Evolutionary conservation across 345 rosid genomes (phyloP).

Genomic region (Linum lewisii): DNA sequence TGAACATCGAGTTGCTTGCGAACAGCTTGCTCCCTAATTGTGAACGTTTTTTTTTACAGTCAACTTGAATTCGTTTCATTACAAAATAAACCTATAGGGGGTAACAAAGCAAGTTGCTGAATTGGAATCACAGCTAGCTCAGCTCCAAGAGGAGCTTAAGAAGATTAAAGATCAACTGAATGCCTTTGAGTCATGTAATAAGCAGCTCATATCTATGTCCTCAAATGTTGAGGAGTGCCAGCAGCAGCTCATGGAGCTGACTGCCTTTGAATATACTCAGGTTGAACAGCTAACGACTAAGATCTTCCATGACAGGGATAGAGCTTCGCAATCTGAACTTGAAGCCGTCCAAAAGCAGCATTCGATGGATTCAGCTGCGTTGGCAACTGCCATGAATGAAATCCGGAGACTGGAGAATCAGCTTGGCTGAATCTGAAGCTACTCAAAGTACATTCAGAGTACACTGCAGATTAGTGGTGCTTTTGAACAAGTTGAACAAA

Average conservation of each 20-base stretch:
- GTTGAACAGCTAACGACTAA: constrained; percentile 70
- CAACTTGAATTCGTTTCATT: too few relatives aligned
- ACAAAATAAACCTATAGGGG: too few relatives aligned
- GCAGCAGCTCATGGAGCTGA: constrained; percentile 61
- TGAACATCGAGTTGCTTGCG: too few relatives aligned
- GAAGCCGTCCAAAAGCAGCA: constrained; percentile 91
- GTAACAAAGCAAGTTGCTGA: constrained; percentile 47
- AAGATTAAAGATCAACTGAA: constrained; percentile 65
- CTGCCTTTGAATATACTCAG: constrained; percentile 67
- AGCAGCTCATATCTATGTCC: constrained; percentile 43
- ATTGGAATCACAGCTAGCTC: constrained; percentile 56
- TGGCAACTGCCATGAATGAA: constrained; percentile 77
- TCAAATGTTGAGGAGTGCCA: constrained; percentile 53
- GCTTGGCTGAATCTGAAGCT: constrained; percentile 58
- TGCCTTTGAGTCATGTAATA: constrained; percentile 60
- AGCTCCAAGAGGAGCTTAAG: constrained; percentile 77
- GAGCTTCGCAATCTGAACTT: constrained; percentile 91
- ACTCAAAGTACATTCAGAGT: constrained; percentile 61
- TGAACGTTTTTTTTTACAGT: too few relatives aligned
- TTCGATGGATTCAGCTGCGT: constrained; percentile 65
- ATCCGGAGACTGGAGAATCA: constrained; percentile 79
- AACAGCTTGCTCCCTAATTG: too few relatives aligned
- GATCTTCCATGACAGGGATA: constrained; percentile 85
- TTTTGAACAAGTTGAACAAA: constrained; percentile 58
- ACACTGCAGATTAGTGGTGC: constrained; percentile 77